Evolutionary conservation across 2,329 filamentous ascomycete genomes (phyloP), one percentile per base, ranked within the genome.

Genomic region (Kalaharituber pfeilii): DNA sequence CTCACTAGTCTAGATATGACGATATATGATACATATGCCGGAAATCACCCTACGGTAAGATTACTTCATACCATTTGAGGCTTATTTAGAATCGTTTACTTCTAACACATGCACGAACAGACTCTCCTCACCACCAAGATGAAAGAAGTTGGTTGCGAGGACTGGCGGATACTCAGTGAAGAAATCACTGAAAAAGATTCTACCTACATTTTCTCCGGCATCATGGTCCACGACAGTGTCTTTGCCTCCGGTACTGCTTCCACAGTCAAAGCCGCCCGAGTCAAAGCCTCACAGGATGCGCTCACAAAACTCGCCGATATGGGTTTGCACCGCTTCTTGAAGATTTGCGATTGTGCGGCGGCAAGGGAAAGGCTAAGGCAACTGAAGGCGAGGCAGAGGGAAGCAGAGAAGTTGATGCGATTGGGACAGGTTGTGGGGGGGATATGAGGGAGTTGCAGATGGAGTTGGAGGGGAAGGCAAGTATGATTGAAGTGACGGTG

Each of bases 171-270:
- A 50, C 70, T 76, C 58, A 69, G 72, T 9, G 70, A 73, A 36
- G 76, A 78, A 53, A 67, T 73, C 15, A 71, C 71, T 1, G 69
- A 77, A 61, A 67, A 75, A 72, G 60, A 70, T 49, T 57, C 69
- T 52, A 64, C 69, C 39, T 63, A 66, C 50, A 76, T 88, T 5
- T 71, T 85, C 0, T 83, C 82, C 5, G 86, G 78, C 24, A 74
- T 94, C 6, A 73, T 93, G 65, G 75, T 95, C 13, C 89, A 96
- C 64, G 76, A 79, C 11, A 67, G 74, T 42, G 75, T 87, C 8
- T 67, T 85, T n/a, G 77, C 79, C 1, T 73, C 79, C 58, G 77
- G 73, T 1, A 70, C 73, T 30, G 77, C 77, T 1, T 76, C 73
- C 60, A 86, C 80, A 51, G 76, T 77, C 0, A 74, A 83, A 49